Evolutionary conservation across 495 filamentous ascomycete genomes (phyloP).

Genomic region (Penicillium atrosanguineum): DNA sequence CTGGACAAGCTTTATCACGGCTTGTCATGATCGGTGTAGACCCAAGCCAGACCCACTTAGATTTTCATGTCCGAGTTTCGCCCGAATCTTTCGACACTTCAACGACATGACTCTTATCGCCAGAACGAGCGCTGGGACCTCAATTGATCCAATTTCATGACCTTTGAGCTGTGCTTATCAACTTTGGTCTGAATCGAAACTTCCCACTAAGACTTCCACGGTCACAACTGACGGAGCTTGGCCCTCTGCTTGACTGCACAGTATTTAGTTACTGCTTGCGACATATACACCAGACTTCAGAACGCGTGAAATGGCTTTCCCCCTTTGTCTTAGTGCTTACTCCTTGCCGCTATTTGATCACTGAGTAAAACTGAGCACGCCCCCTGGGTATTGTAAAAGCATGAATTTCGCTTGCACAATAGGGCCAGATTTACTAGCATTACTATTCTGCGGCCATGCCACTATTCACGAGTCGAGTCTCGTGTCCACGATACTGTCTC

Average conservation of each 20-base stretch:
- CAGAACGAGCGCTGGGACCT: background rate
- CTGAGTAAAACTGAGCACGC: too few relatives aligned
- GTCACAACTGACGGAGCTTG: background rate
- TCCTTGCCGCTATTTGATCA: too few relatives aligned
- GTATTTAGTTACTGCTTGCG: background rate
- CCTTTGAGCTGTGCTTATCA: background rate
- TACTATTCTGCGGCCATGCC: too few relatives aligned
- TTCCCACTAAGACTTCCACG: background rate
- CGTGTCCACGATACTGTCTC: too few relatives aligned
- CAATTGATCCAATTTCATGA: background rate
- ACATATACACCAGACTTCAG: constrained; percentile 5
- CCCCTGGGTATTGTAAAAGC: too few relatives aligned
- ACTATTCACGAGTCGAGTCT: too few relatives aligned
- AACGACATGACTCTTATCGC: constrained; percentile 3
- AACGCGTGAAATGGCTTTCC: too few relatives aligned
- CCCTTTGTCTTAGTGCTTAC: too few relatives aligned
- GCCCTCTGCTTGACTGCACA: background rate
- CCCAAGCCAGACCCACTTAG: constrained; percentile 8
- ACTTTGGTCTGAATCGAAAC: background rate
- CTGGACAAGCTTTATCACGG: background rate
- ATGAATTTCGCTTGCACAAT: too few relatives aligned
- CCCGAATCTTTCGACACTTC: constrained; percentile 2
- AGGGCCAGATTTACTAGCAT: too few relatives aligned
- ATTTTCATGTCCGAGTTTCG: constrained; percentile 1
- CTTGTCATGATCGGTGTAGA: constrained; percentile 14